A percentile compares a stretch with the other conserved stretches of the same genome.
Conservation (phyloP, 352 stramenopile species). For the Phytophthora quininea region DNA sequence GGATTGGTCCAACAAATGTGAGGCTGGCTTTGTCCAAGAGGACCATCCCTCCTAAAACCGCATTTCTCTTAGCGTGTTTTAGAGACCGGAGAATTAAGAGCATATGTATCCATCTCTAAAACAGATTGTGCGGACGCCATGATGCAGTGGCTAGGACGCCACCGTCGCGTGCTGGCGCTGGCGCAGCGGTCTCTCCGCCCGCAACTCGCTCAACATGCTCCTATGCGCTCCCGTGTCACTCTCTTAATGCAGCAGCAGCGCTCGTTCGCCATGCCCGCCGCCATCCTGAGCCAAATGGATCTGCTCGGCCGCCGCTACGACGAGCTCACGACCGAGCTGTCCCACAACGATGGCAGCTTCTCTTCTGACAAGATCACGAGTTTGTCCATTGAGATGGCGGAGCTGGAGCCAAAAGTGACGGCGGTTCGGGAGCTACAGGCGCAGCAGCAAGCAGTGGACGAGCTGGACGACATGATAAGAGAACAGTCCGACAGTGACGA, state of each 20-base stretch:
- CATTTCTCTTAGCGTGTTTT: no score
- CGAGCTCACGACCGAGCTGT: slow-evolving; percentile 66
- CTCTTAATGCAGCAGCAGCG: slow-evolving; percentile 31
- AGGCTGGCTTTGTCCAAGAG: no score
- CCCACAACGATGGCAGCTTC: slow-evolving; percentile 76
- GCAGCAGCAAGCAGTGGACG: slow-evolving; percentile 88
- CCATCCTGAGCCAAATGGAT: slow-evolving; percentile 77
- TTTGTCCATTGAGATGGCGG: slow-evolving; percentile 84
- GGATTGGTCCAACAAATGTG: no score
- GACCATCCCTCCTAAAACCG: no score
- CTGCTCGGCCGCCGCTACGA: slow-evolving; percentile 68
- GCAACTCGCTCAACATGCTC: no score
- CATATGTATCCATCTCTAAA: no score
- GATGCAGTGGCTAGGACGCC: no score
- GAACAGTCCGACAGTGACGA: slow-evolving; percentile 59
- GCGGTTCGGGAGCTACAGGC: slow-evolving; percentile 83
- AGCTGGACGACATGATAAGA: slow-evolving; percentile 88
- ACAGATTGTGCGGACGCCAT: no score
- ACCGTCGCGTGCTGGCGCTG: neutral
- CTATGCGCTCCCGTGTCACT: neutral
- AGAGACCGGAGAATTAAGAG: no score
- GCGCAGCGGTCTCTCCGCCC: neutral
- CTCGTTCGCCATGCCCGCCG: slow-evolving; percentile 69
- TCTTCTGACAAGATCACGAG: slow-evolving; percentile 77
- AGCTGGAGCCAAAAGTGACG: slow-evolving; percentile 76